Conservation (phyloP, 495 filamentous ascomycete genomes). For the Neurospora africana region DNA sequence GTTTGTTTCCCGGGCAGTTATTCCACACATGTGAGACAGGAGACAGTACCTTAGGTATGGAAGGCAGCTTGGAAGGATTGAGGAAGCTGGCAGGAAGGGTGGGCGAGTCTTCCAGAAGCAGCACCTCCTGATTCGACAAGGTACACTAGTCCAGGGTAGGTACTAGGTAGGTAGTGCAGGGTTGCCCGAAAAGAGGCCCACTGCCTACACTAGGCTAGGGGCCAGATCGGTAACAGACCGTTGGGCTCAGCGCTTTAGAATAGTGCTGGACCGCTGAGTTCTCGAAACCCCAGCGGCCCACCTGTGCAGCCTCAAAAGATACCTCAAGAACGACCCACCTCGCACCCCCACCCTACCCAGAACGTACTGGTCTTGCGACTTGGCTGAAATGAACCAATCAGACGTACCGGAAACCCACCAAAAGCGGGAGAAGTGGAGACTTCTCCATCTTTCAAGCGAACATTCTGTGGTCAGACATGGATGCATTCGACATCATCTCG, state of each 20-base stretch:
- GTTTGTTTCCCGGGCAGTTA: background rate
- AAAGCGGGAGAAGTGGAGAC: background rate
- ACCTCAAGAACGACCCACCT: too few relatives aligned
- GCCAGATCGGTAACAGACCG: background rate
- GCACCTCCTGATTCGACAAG: background rate
- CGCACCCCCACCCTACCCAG: too few relatives aligned
- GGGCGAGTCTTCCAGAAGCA: background rate
- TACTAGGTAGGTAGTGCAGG: too few relatives aligned
- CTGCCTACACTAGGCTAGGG: background rate
- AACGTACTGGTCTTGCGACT: background rate
- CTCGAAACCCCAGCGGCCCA: background rate
- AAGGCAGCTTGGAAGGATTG: background rate
- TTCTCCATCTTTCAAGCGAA: background rate
- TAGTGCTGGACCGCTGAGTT: background rate
- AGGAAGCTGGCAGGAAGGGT: background rate
- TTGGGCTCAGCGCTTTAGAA: background rate
- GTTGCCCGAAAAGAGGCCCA: too few relatives aligned
- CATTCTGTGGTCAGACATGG: background rate
- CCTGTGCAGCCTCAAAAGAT: background rate
- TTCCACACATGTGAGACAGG: background rate
- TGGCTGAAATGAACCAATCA: background rate
- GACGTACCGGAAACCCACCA: background rate
- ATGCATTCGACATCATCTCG: background rate
- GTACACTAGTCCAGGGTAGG: too few relatives aligned
- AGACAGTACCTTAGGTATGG: too few relatives aligned